These are phyloP conservation scores for Aurifilum marmelostoma DNA, from an alignment of 2,329 filamentous ascomycete genomes.

Conservation along the genomic window DNA sequence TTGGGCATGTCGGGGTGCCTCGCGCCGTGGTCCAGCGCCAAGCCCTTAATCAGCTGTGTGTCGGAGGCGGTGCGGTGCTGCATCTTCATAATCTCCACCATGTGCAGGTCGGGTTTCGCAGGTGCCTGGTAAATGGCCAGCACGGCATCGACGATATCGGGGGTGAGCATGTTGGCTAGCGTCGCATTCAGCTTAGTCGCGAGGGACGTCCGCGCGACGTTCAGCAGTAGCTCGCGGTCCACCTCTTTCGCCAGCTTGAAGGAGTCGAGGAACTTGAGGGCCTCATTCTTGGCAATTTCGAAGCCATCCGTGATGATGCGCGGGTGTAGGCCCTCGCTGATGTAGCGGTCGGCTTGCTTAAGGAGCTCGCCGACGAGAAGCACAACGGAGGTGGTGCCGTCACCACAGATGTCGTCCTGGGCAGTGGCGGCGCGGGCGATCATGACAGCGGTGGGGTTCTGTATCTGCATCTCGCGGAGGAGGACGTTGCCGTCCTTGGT, in stretches of 20 bases:
- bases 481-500: constrained; percentile 97
- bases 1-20: constrained; percentile 99
- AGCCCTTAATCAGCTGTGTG: constrained; percentile 90
- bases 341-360: constrained; percentile 96
- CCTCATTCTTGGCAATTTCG: constrained; percentile 92
- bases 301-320: constrained; percentile 97
- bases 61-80: constrained; percentile 96
- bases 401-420: constrained; percentile 97
- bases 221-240: constrained; percentile 91
- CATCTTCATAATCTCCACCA: constrained; percentile 99
- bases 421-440: constrained; percentile 85
- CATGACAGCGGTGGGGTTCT: constrained; percentile 95
- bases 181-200: constrained; percentile 92
- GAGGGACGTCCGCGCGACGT: constrained; percentile 90
- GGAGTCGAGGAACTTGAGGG: constrained; percentile 90
- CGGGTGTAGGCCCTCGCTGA: constrained; percentile 94
- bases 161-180: constrained; percentile 88
- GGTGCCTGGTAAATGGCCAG: constrained; percentile 89
- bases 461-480: constrained; percentile 84
- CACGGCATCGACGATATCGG: constrained; percentile 94
- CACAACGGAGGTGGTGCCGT: constrained; percentile 96
- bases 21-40: constrained; percentile 93
- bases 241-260: constrained; percentile 91
- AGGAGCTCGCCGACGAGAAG: constrained; percentile 93
- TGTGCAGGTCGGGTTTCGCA: constrained; percentile 94